Conservation (phyloP, 768 basidiomycete species). For the Daedaleopsis nitida region DNA sequence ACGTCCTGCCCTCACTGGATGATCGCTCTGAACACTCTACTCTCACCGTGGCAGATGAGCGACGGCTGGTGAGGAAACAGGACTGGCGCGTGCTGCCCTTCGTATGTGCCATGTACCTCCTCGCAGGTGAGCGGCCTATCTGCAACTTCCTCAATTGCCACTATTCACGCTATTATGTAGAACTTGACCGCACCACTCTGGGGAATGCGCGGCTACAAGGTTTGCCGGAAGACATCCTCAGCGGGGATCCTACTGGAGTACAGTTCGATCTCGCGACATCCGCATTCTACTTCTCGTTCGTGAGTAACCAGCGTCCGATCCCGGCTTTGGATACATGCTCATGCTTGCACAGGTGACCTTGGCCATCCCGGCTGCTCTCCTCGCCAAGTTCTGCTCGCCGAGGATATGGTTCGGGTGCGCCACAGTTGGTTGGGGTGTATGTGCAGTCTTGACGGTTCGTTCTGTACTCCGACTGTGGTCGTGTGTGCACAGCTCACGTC, state of each 20-base stretch:
- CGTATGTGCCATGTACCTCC: slow-evolving; percentile 70
- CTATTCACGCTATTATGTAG: slow-evolving; percentile 16
- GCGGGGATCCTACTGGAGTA: slow-evolving; percentile 66
- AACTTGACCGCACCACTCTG: slow-evolving; percentile 76
- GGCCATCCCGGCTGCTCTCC: slow-evolving; percentile 67
- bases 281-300: slow-evolving; percentile 80
- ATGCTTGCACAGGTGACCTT: slow-evolving; percentile 45
- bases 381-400: slow-evolving; percentile 70
- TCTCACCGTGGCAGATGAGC: slow-evolving; percentile 42
- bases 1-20: not conserved
- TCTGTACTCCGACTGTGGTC: not conserved
- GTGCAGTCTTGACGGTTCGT: slow-evolving; percentile 67
- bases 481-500: not conserved
- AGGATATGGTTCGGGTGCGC: slow-evolving; percentile 65
- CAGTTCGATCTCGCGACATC: slow-evolving; percentile 82
- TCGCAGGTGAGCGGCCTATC: slow-evolving; percentile 58
- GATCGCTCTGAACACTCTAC: not conserved
- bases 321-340: slow-evolving; percentile 34
- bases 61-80: slow-evolving; percentile 60
- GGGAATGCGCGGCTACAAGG: slow-evolving; percentile 81
- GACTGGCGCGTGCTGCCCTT: slow-evolving; percentile 71
- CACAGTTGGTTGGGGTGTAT: slow-evolving; percentile 76
- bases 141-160: not conserved
- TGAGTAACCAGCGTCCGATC: slow-evolving; percentile 31
- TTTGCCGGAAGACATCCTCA: slow-evolving; percentile 60